Percentiles rank a stretch among this genome's conserved stretches.
Evolutionary conservation across 2,329 filamentous ascomycete genomes (phyloP).

Genomic region (Pezicula carpinea): DNA sequence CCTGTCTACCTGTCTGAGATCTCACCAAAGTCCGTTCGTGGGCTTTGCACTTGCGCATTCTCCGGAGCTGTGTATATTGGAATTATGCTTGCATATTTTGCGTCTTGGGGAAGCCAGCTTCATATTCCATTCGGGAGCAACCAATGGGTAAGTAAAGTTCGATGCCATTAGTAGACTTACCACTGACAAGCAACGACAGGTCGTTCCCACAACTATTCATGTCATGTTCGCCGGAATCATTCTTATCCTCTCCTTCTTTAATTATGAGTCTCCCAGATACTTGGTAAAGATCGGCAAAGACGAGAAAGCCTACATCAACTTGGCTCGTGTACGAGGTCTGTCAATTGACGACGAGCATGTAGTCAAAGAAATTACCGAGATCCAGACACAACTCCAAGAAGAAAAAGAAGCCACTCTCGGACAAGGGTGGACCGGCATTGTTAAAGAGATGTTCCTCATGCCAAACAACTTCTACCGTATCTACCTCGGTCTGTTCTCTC

Average conservation of each 20-base stretch:
- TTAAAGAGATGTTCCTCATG: constrained; percentile 65
- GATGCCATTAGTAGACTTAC: neutral
- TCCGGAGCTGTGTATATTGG: constrained; percentile 70
- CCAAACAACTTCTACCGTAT: constrained; percentile 70
- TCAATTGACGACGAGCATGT: constrained; percentile 57
- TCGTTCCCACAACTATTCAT: constrained; percentile 70
- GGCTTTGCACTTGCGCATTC: constrained; percentile 69
- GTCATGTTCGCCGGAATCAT: constrained; percentile 74
- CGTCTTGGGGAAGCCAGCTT: constrained; percentile 56
- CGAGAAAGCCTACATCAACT: constrained; percentile 51
- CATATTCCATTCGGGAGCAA: constrained; percentile 43
- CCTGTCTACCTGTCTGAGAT: constrained; percentile 72
- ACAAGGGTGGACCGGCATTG: constrained; percentile 55
- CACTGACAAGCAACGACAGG: constrained; percentile 38
- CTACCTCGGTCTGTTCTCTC: constrained; percentile 62
- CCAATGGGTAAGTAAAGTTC: constrained; percentile 38
- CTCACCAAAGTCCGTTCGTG: constrained; percentile 62
- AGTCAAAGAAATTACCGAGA: constrained; percentile 55
- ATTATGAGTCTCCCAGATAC: constrained; percentile 66
- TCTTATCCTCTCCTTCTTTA: constrained; percentile 63
- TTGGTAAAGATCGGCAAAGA: constrained; percentile 58
- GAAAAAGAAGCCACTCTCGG: constrained; percentile 69
- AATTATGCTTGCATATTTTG: constrained; percentile 75
- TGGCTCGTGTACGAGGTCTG: constrained; percentile 56
- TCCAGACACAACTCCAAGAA: constrained; percentile 61